Base-by-base conservation (phyloP, 1,284 basidiomycete species). In the Inonotus hispidus region DNA sequence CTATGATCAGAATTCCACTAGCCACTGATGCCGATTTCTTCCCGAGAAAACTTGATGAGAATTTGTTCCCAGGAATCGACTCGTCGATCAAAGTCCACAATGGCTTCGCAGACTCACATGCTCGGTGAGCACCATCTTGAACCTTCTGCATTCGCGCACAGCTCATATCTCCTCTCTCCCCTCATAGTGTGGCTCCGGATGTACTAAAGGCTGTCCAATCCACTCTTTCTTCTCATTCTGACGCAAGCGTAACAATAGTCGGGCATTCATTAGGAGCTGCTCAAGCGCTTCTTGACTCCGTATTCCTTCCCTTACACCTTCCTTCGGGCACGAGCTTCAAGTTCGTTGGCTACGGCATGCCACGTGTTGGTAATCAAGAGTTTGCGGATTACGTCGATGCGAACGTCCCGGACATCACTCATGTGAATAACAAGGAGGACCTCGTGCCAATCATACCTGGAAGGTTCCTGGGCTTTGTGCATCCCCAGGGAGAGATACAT, bases 231-330 rank as follows among this genome's bases (percentile, higher is more conserved):
- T 59, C 37, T 37, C 70, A 72, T 56, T 62, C 66, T 11, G 66
- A 73, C 0, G 70, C 64, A 5, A 61, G 69, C 2, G 71, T 79
- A n/a, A 72, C 73, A 0, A 61, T 70, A 0, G 71, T 74, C 23
- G 76, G 75, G 0, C 77, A 78, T 56, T 78, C 77, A 8, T 71
- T 79, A 58, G 78, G 79, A 69, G 81, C 75, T 10, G 81, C 81
- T 1, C 71, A 82, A 58, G 69, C 79, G 1, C 70, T 82, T 16
- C 71, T 83, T n/a, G 77, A 79, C 64, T 70, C 76, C 0, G 72
- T 81, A 19, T 79, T 76, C 66, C 71, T 83, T 13, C 75, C 76
- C 2, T 67, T 79, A 21, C 76, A 80, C 60, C 70, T 83, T 3
- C 73, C 77, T 13, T 57, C 67, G 0, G 66, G 61, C 2, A 74